Evolutionary conservation across 1,139 yeast species (phyloP).

Genomic region (Candida sanyaensis): DNA sequence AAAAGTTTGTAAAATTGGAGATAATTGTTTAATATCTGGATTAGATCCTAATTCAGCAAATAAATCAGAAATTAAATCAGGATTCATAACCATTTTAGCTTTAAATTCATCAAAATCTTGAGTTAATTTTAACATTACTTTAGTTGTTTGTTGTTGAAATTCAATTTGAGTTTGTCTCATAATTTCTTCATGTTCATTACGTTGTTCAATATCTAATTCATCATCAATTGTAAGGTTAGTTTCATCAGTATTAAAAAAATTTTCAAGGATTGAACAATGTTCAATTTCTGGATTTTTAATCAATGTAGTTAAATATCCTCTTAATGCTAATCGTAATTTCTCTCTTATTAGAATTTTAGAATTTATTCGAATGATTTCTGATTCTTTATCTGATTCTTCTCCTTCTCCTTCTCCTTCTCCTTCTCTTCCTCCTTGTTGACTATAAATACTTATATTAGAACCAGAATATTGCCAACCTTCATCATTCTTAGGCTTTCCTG

Average conservation of each 20-base stretch:
- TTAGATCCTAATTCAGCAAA: conserved; percentile 65
- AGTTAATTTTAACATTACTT: conserved; percentile 43
- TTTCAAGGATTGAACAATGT: conserved; percentile 48
- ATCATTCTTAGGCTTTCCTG: conserved; percentile 49
- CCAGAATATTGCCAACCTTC: conserved; percentile 18
- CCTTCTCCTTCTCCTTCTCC: not conserved
- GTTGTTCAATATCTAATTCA: conserved; percentile 51
- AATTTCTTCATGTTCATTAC: conserved; percentile 61
- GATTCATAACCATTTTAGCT: conserved; percentile 49
- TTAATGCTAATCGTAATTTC: conserved; percentile 68
- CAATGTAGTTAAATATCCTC: conserved; percentile 67
- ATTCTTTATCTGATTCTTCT: not conserved
- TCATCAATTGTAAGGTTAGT: conserved; percentile 39
- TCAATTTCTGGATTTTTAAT: conserved; percentile 57
- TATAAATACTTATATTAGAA: too few species aligned
- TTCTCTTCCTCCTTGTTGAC: not conserved
- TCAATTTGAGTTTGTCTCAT: conserved; percentile 66
- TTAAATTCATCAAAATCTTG: conserved; percentile 57
- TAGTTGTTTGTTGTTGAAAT: conserved; percentile 69
- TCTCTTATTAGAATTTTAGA: conserved; percentile 41
- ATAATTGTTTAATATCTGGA: conserved; percentile 56
- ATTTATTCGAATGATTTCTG: not conserved
- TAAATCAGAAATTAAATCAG: conserved; percentile 49
- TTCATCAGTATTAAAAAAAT: conserved; percentile 50
- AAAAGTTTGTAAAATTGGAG: conserved; percentile 67